Evolutionary conservation across 495 filamentous ascomycete genomes (phyloP).

Genomic region (Penicillium cosmopolitanum): DNA sequence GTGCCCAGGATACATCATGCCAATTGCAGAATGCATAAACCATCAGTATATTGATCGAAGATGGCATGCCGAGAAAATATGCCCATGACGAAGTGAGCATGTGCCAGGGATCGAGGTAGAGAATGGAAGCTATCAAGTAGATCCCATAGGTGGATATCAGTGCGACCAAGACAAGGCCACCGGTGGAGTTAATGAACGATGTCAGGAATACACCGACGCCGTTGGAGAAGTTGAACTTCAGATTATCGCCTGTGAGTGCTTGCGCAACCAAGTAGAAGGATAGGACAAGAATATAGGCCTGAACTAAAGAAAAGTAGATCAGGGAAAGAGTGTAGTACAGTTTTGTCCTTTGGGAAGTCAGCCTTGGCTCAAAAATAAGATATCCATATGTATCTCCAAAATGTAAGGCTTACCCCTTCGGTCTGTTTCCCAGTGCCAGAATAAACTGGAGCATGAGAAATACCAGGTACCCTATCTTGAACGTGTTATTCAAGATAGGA

Average conservation of each 20-base stretch:
- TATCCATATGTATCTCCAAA: neutral
- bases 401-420: slow-evolving; percentile 66
- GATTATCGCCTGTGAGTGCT: slow-evolving; percentile 63
- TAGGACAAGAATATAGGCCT: slow-evolving; percentile 81
- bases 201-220: slow-evolving; percentile 54
- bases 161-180: slow-evolving; percentile 80
- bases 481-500: slow-evolving; percentile 83
- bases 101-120: slow-evolving; percentile 98
- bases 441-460: slow-evolving; percentile 92
- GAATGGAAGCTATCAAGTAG: slow-evolving; percentile 91
- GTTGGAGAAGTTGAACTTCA: slow-evolving; percentile 55
- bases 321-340: slow-evolving; percentile 78
- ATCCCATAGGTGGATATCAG: slow-evolving; percentile 91
- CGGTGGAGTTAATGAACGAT: slow-evolving; percentile 73
- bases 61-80: slow-evolving; percentile 60
- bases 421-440: slow-evolving; percentile 89
- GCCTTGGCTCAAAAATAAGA: neutral
- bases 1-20: slow-evolving; percentile 99
- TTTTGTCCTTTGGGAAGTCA: slow-evolving; percentile 53
- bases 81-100: slow-evolving; percentile 97
- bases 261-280: slow-evolving; percentile 83
- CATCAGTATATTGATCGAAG: slow-evolving; percentile 90
- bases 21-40: slow-evolving; percentile 99
- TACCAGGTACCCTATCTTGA: slow-evolving; percentile 86
- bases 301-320: slow-evolving; percentile 80